Evolutionary conservation across 306 rosid species (phyloP).

Genomic region (Trifolium repens): DNA sequence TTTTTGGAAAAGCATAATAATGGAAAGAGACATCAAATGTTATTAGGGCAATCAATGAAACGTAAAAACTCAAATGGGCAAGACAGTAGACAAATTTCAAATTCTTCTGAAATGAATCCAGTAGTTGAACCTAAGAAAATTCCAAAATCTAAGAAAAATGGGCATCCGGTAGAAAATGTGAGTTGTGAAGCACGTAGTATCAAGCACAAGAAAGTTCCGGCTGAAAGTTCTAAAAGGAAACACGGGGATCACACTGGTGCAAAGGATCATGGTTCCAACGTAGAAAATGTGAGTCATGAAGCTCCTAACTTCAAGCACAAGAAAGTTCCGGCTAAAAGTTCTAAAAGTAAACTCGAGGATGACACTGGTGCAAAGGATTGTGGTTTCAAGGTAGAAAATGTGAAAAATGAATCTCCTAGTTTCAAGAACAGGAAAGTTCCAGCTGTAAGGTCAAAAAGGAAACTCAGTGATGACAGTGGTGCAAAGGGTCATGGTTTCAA

Average conservation of each 20-base stretch:
- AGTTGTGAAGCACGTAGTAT: slow-evolving; percentile 2
- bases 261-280: slow-evolving; percentile 4
- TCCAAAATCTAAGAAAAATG: background rate
- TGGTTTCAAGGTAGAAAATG: slow-evolving; percentile 5
- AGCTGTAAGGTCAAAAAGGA: slow-evolving; percentile 11
- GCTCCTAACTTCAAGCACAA: background rate
- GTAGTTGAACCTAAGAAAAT: slow-evolving; percentile 52
- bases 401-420: background rate
- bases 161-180: background rate
- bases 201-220: background rate
- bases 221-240: slow-evolving; percentile 11
- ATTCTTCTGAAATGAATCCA: slow-evolving; percentile 52
- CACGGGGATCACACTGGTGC: background rate
- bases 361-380: slow-evolving; percentile 4
- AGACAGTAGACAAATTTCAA: slow-evolving; percentile 38
- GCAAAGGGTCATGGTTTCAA: slow-evolving; percentile 14
- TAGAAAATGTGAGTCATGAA: background rate
- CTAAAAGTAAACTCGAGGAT: slow-evolving; percentile 20
- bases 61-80: background rate
- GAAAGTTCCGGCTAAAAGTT: background rate
- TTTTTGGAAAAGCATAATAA: background rate
- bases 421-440: background rate
- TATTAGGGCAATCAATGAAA: background rate
- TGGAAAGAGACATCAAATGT: slow-evolving; percentile 33
- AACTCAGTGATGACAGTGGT: slow-evolving; percentile 2